Conservation (phyloP, 371 early-diverging fungal genomes). For the Apophysomyces sp. region DNA sequence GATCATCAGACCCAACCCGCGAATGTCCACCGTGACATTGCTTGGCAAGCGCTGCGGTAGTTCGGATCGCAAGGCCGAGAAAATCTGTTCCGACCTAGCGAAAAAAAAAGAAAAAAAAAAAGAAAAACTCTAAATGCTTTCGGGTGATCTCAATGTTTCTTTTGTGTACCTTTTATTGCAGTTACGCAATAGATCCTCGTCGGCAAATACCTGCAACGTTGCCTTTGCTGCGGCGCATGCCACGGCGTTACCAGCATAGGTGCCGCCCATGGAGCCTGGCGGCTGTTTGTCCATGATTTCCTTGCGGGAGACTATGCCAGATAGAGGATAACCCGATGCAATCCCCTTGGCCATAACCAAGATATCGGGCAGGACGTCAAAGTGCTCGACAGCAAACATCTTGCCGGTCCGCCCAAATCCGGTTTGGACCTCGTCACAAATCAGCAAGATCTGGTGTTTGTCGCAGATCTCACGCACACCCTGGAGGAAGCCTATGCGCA, state of each 20-base stretch:
- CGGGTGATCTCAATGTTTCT: too few relatives aligned
- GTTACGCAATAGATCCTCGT: conserved; percentile 45
- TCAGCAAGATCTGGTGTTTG: conserved; percentile 43
- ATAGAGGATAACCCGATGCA: conserved; percentile 53
- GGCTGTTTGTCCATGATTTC: conserved; percentile 48
- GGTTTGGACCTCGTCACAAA: conserved; percentile 42
- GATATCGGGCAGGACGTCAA: conserved; percentile 46
- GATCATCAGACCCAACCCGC: conserved; percentile 45
- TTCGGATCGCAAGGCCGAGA: conserved; percentile 24
- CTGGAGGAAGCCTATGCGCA: conserved; percentile 52
- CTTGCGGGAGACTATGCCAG: conserved; percentile 42
- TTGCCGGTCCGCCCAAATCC: conserved; percentile 42
- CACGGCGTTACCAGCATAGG: conserved; percentile 51
- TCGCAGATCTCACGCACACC: conserved; percentile 63
- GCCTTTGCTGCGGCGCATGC: conserved; percentile 55
- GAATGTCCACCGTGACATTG: conserved; percentile 26
- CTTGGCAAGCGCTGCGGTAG: conserved; percentile 14
- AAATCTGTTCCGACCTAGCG: conserved; percentile 41
- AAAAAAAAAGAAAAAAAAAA: neutral
- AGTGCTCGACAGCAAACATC: conserved; percentile 52
- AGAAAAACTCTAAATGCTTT: neutral
- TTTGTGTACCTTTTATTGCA: conserved; percentile 27
- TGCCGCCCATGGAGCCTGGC: conserved; percentile 54
- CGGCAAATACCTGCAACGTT: conserved; percentile 41
- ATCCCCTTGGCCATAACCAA: conserved; percentile 60